Evolutionary conservation across 2,329 filamentous ascomycete genomes (phyloP).

Genomic region (Lachnellula hyalina): DNA sequence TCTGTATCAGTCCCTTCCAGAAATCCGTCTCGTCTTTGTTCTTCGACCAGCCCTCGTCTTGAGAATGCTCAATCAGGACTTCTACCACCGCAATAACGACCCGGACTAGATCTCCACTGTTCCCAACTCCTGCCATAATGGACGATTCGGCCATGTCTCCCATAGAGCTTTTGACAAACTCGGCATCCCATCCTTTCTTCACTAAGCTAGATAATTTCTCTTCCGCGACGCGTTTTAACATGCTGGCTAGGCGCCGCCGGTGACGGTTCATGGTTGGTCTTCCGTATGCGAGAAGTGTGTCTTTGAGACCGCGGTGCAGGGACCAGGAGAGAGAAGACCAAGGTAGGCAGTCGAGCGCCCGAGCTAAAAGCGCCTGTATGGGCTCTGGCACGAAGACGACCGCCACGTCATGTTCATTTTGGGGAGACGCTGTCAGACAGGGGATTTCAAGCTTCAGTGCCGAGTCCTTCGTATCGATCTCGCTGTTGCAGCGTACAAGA

Average conservation of each 20-base stretch:
- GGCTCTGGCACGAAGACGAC: constrained; percentile 1
- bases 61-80: not conserved
- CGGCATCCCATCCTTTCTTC: constrained; percentile 25
- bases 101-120: constrained; percentile 31
- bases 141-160: constrained; percentile 27
- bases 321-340: constrained; percentile 33
- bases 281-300: constrained; percentile 30
- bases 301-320: constrained; percentile 30
- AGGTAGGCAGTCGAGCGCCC: constrained; percentile 30
- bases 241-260: constrained; percentile 19
- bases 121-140: constrained; percentile 28
- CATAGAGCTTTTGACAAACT: constrained; percentile 28
- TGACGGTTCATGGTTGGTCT: constrained; percentile 25
- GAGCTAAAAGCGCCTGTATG: constrained; percentile 20
- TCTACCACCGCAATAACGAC: constrained; percentile 28
- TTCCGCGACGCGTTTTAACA: not conserved
- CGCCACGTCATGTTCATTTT: not conserved
- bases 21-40: not conserved
- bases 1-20: not conserved
- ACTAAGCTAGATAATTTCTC: not conserved
- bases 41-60: not conserved
- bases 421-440: constrained; percentile 11
- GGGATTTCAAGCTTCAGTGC: constrained; percentile 18
- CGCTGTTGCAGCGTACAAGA: not conserved
- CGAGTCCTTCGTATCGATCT: not conserved